Evolutionary conservation across 257 asterid genomes (phyloP), one percentile per base, ranked within the genome.

Genomic region (Solanum pimpinellifolium): DNA sequence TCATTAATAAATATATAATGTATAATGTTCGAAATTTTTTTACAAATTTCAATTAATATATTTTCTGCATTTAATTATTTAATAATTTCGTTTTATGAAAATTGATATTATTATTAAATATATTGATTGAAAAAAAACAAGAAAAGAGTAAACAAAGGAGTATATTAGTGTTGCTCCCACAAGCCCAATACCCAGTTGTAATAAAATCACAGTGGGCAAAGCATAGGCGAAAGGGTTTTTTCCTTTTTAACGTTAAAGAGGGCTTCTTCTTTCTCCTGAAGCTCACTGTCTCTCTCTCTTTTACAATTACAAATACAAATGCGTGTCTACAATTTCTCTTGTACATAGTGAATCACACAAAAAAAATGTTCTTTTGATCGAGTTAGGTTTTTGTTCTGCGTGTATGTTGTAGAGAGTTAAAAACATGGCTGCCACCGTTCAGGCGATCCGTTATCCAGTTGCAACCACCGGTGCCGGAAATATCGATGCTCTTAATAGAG

Each of bases 371-470:
- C 25, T 68, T 59, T 66, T n/a, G 49, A 86, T 60, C 82, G 75
- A 86, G 89, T 89, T 93, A 93, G 95, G 96, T 93, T 88, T 92
- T 91, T 88, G 21, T 29, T 0, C n/a, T 14, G 69, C 82, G 33
- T 25, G 72, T 68, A 68, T 68, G 75, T 4, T 70, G 86, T 86
- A 62, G 35, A 39, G 85, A 83, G 33, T 77, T 46, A 74, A 84
- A 11, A 83, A 76, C 29, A 86, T 96, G 92, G 93, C 91, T 76
- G 89, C 92, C 41, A 78, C 93, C 4, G 73, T 92, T 33, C 99
- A 93, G 87, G 90, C 97, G 47, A 89, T 92, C 86, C 94, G 99
- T 87, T 92, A 90, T 18, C 92, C 98, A 52, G 92, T 92, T 29
- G 70, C 95, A 11, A 88, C 94, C 87, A 83, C 95, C 81, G 95